Evolutionary conservation across 2,329 filamentous ascomycete genomes (phyloP).

Genomic region (Colletotrichum eleusines): DNA sequence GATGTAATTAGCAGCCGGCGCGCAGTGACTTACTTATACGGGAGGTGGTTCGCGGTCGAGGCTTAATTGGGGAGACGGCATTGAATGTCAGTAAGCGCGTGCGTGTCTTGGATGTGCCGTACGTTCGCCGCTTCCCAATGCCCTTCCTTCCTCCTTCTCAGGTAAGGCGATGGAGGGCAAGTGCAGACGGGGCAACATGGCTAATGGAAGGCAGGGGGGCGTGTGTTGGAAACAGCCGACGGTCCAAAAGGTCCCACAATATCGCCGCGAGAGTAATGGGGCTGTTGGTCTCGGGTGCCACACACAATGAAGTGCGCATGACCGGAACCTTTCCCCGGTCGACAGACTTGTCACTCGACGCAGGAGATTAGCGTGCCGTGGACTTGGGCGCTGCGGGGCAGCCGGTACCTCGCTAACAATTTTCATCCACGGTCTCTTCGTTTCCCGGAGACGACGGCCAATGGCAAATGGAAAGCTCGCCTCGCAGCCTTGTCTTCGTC

Average conservation of each 20-base stretch:
- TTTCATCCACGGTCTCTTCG: background rate
- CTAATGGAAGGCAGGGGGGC: too few relatives aligned
- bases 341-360: slow-evolving; percentile 22
- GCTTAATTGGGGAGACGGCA: background rate
- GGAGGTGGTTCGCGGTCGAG: background rate
- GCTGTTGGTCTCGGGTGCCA: background rate
- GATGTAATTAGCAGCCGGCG: background rate
- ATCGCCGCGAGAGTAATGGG: slow-evolving; percentile 23
- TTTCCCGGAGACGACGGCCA: slow-evolving; percentile 1
- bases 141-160: background rate
- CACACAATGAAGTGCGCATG: slow-evolving; percentile 16
- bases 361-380: slow-evolving; percentile 29
- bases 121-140: background rate
- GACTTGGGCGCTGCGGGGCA: slow-evolving; percentile 38
- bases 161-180: slow-evolving; percentile 7
- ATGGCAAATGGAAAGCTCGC: slow-evolving; percentile 1
- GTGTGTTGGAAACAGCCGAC: slow-evolving; percentile 1
- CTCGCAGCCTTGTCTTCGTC: background rate
- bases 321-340: slow-evolving; percentile 40
- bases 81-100: slow-evolving; percentile 1
- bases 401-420: slow-evolving; percentile 36
- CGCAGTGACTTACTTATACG: background rate
- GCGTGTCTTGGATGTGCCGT: slow-evolving; percentile 1
- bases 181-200: background rate
- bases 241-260: slow-evolving; percentile 6